Base-by-base conservation (phyloP, 2,329 filamentous ascomycete species). In the Trichophyton schoenleinii region DNA sequence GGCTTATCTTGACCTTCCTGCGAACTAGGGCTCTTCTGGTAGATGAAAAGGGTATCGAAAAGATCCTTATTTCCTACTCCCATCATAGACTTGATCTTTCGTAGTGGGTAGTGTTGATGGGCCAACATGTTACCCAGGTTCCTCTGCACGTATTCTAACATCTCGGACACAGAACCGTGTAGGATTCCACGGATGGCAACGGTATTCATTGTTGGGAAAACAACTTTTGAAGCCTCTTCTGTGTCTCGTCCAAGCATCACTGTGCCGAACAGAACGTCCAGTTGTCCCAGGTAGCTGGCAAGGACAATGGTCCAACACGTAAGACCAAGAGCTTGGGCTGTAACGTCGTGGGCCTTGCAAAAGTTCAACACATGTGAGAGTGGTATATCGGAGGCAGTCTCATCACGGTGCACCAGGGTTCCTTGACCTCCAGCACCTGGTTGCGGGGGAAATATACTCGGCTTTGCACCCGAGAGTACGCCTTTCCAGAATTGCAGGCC, bases 141-240 rank as follows among this genome's bases (percentile, higher is more conserved):
- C 1, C 85, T 81, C 68, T 96, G 90, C 65, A 91, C 79, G 68
- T 91, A 88, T 11, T 77, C 79, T 31, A 96, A 74, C 74, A 95
- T 85, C 0, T 85, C 80, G 0, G 71, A 65, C 0, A 81, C 74
- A 0, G 80, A 84, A 1, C 89, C 89, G 67, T 94, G 87, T 1
- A 96, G 71, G 2, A 91, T 79, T 1, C 81, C 81, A 9, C 91
- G 81, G 6, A 95, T 78, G 0, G 87, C 83, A 0, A 96, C 85
- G 0, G 91, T 96, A 69, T 95, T 96, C 88, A 96, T 96, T 0
- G 88, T 89, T 0, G 91, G 92, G 68, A 96, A 96, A 69, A 91
- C 79, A 11, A 92, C 73, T 28, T 82, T 72, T 49, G 87, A 82
- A 0, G 84, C 81, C 15, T 82, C 80, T 53, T 88, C 85, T 8